Evolutionary conservation across 2,329 filamentous ascomycete genomes (phyloP), one percentile per base, ranked within the genome.

Genomic region (Macrophomina tecta): DNA sequence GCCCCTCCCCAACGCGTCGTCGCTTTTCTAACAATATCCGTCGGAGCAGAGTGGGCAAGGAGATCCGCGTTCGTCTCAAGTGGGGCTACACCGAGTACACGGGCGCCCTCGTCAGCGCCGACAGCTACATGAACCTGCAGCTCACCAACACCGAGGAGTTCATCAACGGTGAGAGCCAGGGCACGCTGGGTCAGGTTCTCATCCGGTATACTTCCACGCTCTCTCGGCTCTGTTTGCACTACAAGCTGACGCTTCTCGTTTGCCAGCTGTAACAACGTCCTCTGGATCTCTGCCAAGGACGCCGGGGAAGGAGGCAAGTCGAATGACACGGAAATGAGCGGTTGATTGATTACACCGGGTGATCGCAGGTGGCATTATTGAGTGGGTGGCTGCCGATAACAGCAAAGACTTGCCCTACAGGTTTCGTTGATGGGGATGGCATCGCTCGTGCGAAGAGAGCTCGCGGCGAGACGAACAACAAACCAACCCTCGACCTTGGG

Each of bases 51-150:
- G 91, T 99, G 82, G 91, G 96, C 84, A 91, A 96, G 80, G 88
- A 94, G 76, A 90, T 99, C 76, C 85, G 94, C 70, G 91, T 99
- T 70, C 92, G 94, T 74, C 87, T 99, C 71, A 99, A 99, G 87
- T 99, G 95, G 95, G 93, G 93, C 73, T 90, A 97, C 81, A 95
- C 93, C 68, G 95, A 99, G 81, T 99, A 99, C 87, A 96, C 94
- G 80, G 95, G 95, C 78, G 88, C 88, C 71, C 88, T 99, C 69
- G 91, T 97, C 76, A 94, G 91, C 74, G 92, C 97, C 76, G 95
- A 99, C 83, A 93, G 91, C 77, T 99, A 99, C 85, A 98, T 99
- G 94, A 99, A 99, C 84, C 89, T 99, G 70, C 93, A 98, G 82
- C 87, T 99, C 70, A 89, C 90, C 71, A 90, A 91, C 74, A 94